These are phyloP conservation scores for Eimeria falciformis DNA, from an alignment of 169 alveolate genomes.

Conservation along the genomic window DNA sequence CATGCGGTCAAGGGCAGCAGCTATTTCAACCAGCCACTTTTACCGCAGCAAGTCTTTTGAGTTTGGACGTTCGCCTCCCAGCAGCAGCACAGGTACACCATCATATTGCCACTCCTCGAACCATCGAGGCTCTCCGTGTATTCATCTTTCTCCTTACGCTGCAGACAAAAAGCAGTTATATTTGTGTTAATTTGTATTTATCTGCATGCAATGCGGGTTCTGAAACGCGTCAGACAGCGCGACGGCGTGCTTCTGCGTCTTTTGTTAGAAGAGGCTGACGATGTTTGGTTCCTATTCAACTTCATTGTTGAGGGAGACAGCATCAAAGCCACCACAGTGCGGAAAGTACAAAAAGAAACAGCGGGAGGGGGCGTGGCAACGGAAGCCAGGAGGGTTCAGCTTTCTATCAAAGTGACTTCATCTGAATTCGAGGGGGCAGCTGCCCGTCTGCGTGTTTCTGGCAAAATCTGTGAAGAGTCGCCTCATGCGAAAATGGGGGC, in stretches of 20 bases:
- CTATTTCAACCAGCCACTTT: too few species aligned
- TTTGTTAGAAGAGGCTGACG: constrained; percentile 62
- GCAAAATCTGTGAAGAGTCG: constrained; percentile 28
- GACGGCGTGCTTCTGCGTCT: constrained; percentile 38
- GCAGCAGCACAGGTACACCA: too few species aligned
- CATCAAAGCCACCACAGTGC: neutral
- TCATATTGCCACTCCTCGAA: too few species aligned
- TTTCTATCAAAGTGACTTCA: neutral
- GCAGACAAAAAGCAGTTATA: too few species aligned
- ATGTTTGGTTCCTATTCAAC: constrained; percentile 67
- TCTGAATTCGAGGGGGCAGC: constrained; percentile 34
- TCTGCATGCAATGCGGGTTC: neutral
- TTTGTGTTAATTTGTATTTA: too few species aligned
- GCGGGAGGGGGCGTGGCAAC: constrained; percentile 34
- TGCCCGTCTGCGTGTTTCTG: constrained; percentile 39
- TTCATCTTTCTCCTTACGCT: too few species aligned
- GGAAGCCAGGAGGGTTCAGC: neutral
- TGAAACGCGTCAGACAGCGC: constrained; percentile 12
- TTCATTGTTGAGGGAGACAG: constrained; percentile 48
- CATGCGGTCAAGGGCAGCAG: too few species aligned
- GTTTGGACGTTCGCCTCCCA: too few species aligned
- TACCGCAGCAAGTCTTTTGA: too few species aligned
- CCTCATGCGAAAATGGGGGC: constrained; percentile 56
- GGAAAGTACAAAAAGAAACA: constrained; percentile 61
- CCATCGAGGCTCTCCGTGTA: too few species aligned